Conservation (phyloP, 2,329 filamentous ascomycete species). For the Phoma sp. region DNA sequence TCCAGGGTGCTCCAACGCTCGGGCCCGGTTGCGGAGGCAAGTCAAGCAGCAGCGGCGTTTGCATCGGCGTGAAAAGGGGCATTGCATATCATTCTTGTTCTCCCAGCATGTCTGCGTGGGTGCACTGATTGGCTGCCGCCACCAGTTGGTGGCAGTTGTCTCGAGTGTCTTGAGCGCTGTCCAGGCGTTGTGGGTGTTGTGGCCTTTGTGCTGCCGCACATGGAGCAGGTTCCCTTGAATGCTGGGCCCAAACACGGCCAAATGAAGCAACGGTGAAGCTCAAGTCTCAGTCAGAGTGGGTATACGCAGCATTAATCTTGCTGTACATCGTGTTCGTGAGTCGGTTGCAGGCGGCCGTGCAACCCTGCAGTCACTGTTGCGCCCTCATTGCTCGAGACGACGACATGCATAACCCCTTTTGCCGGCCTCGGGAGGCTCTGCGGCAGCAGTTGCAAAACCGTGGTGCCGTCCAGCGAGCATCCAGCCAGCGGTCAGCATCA, state of each 20-base stretch:
- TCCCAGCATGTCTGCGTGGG: slow-evolving; percentile 22
- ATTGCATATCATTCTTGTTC: slow-evolving; percentile 13
- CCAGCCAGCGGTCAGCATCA: slow-evolving; percentile 7
- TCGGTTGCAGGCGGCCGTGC: slow-evolving; percentile 21
- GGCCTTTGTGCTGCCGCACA: slow-evolving; percentile 14
- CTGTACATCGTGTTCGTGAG: slow-evolving; percentile 22
- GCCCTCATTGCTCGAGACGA: slow-evolving; percentile 13
- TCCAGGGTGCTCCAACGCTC: slow-evolving; percentile 14
- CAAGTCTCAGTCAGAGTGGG: slow-evolving; percentile 12
- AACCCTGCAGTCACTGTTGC: slow-evolving; percentile 21
- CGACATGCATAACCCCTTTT: slow-evolving; percentile 30
- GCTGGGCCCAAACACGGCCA: slow-evolving; percentile 8
- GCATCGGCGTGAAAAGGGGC: slow-evolving; percentile 33
- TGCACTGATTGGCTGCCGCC: slow-evolving; percentile 28
- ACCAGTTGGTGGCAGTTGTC: slow-evolving; percentile 2
- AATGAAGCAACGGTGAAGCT: slow-evolving; percentile 18
- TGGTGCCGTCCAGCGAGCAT: slow-evolving; percentile 14
- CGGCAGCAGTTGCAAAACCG: slow-evolving; percentile 12
- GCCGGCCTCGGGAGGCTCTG: slow-evolving; percentile 22
- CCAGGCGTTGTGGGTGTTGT: slow-evolving; percentile 4
- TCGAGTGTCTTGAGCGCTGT: slow-evolving; percentile 18
- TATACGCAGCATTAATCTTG: slow-evolving; percentile 19
- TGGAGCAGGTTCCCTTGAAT: slow-evolving; percentile 16
- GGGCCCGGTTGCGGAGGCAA: slow-evolving; percentile 12
- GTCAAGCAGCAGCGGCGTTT: slow-evolving; percentile 13